These are phyloP conservation scores for Fusarium chaquense DNA, from an alignment of 2,329 filamentous ascomycete genomes.

Conservation along the genomic window DNA sequence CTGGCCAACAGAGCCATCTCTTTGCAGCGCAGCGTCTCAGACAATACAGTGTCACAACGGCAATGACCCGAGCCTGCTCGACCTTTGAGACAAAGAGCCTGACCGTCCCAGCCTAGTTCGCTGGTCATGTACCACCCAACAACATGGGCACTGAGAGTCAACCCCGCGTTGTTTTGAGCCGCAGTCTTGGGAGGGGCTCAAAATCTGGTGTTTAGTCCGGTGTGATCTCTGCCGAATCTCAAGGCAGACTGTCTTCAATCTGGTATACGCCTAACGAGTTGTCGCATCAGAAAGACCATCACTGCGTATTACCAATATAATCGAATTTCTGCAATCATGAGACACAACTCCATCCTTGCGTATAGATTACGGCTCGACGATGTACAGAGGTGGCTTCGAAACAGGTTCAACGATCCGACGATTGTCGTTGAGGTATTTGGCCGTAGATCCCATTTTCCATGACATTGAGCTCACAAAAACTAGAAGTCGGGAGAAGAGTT, in stretches of 20 bases:
- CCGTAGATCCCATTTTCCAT: neutral
- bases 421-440: constrained; percentile 20
- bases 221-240: neutral
- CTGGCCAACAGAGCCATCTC: neutral
- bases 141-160: neutral
- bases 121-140: neutral
- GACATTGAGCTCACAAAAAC: neutral
- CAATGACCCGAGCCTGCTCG: neutral
- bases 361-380: constrained; percentile 13
- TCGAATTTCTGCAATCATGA: neutral
- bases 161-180: constrained; percentile 5
- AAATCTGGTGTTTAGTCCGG: constrained; percentile 6
- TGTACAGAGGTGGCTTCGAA: neutral
- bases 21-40: neutral
- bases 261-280: neutral
- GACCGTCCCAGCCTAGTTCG: neutral
- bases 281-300: neutral
- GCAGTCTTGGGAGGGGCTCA: constrained; percentile 3
- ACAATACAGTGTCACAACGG: neutral
- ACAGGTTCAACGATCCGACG: constrained; percentile 3
- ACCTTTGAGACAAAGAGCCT: neutral
- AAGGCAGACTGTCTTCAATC: constrained; percentile 7
- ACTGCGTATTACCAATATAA: neutral
- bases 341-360: constrained; percentile 8
- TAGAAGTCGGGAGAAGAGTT: constrained; percentile 1